Evolutionary conservation across 2,329 filamentous ascomycete genomes (phyloP).

Genomic region (Botrytis porri): DNA sequence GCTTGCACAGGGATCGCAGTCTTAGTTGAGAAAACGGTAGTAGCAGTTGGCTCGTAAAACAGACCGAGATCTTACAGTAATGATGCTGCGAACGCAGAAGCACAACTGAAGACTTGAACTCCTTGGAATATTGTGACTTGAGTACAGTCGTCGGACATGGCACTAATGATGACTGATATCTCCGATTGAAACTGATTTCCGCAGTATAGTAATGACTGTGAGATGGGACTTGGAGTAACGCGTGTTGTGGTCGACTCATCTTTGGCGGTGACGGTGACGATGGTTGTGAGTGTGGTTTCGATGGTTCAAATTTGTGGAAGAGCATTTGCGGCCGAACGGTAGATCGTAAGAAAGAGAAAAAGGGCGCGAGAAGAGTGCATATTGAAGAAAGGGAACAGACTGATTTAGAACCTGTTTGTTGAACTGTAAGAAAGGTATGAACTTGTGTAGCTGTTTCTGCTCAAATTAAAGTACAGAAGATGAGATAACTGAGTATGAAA

Average conservation of each 20-base stretch:
- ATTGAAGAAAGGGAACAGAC: background rate
- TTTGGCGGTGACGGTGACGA: background rate
- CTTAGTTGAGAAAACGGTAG: background rate
- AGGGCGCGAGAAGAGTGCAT: background rate
- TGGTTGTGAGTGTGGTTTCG: background rate
- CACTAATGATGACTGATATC: background rate
- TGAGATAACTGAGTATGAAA: background rate
- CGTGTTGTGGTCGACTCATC: background rate
- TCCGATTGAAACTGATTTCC: background rate
- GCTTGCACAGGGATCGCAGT: background rate
- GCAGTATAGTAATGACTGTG: background rate
- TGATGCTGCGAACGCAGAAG: background rate
- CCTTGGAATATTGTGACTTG: background rate
- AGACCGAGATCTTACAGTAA: background rate
- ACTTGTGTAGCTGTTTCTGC: background rate
- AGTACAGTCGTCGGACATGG: background rate
- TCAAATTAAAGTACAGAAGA: background rate
- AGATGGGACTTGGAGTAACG: background rate
- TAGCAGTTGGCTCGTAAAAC: background rate
- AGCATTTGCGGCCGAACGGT: background rate
- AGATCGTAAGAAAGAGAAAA: background rate
- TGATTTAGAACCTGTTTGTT: too few relatives aligned
- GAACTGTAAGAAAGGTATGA: too few relatives aligned
- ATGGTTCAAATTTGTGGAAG: background rate
- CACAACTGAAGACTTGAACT: background rate